Percentiles rank a stretch among this genome's conserved stretches.
Evolutionary conservation across 257 asterid genomes (phyloP).

Genomic region (Fraxinus excelsior): DNA sequence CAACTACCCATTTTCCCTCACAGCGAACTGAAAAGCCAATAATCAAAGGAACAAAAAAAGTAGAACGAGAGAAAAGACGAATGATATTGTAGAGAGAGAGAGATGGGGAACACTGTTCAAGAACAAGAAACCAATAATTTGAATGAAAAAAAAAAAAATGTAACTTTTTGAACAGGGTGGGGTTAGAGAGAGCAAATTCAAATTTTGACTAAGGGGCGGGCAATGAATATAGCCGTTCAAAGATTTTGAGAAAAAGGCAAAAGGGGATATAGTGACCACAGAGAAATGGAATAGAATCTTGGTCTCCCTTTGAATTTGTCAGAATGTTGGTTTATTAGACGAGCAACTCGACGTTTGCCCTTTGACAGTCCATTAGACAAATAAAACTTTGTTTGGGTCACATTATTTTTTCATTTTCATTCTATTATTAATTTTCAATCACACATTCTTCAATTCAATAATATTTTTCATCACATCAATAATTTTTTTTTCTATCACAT

Average conservation of each 20-base stretch:
- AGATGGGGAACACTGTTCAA: slow-evolving; percentile 48
- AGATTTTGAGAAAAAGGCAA: background rate
- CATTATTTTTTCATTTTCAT: no score
- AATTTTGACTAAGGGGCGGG: slow-evolving; percentile 28
- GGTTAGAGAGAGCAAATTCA: slow-evolving; percentile 35
- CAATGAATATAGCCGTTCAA: slow-evolving; percentile 27
- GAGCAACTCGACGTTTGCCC: no score
- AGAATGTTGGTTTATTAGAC: background rate
- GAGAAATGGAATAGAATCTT: background rate
- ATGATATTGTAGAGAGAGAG: slow-evolving; percentile 16
- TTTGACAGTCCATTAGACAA: no score
- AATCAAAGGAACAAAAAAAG: background rate
- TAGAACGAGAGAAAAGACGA: background rate
- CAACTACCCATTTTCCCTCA: slow-evolving; percentile 74
- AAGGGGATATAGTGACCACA: background rate
- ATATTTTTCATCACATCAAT: no score
- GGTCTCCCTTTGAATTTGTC: background rate
- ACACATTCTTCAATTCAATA: no score
- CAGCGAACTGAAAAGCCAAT: background rate
- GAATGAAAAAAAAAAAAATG: slow-evolving; percentile 27
- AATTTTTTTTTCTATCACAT: no score
- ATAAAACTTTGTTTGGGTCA: no score
- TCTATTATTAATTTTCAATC: no score
- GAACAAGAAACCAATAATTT: slow-evolving; percentile 57
- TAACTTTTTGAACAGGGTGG: slow-evolving; percentile 21